These are phyloP conservation scores for Tricholoma terreum DNA, from an alignment of 768 basidiomycete species.

Conservation along the genomic window DNA sequence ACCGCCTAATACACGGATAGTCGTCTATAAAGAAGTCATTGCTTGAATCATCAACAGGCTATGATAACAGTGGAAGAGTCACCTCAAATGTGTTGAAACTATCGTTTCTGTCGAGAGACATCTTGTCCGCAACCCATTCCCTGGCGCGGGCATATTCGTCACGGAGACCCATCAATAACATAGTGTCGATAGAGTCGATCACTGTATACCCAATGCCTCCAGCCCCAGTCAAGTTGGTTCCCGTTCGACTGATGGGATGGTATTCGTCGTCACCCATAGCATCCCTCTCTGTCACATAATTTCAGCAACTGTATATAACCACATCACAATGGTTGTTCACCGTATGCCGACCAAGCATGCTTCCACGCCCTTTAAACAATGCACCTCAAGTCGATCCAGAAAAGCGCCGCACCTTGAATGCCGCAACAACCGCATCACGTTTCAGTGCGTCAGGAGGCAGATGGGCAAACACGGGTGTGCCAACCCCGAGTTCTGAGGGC, in stretches of 20 bases:
- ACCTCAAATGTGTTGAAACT: conserved; percentile 92
- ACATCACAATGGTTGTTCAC: conserved; percentile 34
- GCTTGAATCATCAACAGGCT: background rate
- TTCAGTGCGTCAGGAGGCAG: conserved; percentile 55
- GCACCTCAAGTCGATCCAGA: background rate
- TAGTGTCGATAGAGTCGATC: conserved; percentile 82
- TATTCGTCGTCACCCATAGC: conserved; percentile 94
- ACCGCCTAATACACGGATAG: conserved; percentile 89
- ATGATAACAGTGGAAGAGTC: conserved; percentile 16
- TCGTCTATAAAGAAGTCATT: conserved; percentile 54
- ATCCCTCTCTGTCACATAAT: conserved; percentile 58
- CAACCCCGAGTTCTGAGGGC: conserved; percentile 6
- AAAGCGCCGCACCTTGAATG: conserved; percentile 62
- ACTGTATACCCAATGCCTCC: conserved; percentile 90
- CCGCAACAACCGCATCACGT: conserved; percentile 68
- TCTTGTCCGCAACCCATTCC: conserved; percentile 66
- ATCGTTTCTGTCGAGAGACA: conserved; percentile 76
- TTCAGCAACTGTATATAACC: conserved; percentile 1
- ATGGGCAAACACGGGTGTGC: conserved; percentile 18
- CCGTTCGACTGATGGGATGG: conserved; percentile 73
- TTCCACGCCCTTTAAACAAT: conserved; percentile 27
- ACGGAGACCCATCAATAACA: conserved; percentile 80
- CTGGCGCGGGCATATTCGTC: conserved; percentile 78
- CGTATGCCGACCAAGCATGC: conserved; percentile 88
- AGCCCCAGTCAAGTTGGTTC: conserved; percentile 73